Percentiles rank a stretch among this genome's conserved stretches.
Conservation (phyloP, 352 stramenopile species). For the Synura sp. region DNA sequence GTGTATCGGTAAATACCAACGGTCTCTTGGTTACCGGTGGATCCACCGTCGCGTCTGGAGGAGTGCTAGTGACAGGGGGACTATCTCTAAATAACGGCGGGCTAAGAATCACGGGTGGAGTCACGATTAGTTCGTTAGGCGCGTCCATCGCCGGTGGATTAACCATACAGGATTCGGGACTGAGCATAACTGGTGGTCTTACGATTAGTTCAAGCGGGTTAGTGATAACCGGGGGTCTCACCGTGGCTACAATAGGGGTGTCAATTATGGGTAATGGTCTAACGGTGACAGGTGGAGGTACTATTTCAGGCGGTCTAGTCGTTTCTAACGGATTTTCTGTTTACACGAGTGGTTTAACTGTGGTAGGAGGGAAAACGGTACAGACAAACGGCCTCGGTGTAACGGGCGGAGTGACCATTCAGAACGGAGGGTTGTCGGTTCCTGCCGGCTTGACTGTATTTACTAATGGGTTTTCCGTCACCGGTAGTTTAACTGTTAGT, state of each 20-base stretch:
- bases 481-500: not conserved
- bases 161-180: not conserved
- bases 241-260: not conserved
- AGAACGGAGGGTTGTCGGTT: not conserved
- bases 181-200: not conserved
- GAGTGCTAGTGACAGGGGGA: not conserved
- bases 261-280: not conserved
- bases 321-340: not conserved
- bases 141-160: not conserved
- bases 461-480: not conserved
- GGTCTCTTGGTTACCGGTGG: not conserved
- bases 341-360: not conserved
- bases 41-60: not conserved
- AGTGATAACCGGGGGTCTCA: not conserved
- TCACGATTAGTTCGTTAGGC: not conserved
- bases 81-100: not conserved
- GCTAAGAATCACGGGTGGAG: not conserved
- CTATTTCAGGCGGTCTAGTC: not conserved
- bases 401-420: not conserved
- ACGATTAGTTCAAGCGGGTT: not conserved
- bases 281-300: not conserved
- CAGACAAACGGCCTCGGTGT: not conserved
- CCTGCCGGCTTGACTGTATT: not conserved
- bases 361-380: not conserved
- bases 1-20: not conserved